Base-by-base conservation (phyloP, 2,329 filamentous ascomycete species). In the Penicillium sp. region DNA sequence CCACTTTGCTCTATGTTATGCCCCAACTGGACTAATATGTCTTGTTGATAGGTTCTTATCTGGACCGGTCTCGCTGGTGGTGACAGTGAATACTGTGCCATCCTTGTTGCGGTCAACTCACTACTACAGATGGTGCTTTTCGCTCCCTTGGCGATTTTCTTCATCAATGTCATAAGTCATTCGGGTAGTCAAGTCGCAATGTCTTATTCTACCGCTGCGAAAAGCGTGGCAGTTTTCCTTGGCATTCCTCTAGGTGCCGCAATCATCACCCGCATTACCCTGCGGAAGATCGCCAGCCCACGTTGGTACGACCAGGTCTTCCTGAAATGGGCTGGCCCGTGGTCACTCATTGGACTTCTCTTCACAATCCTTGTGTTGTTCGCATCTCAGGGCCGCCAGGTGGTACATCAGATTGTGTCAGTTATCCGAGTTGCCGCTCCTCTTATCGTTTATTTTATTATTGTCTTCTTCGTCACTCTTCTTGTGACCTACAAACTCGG, bases 321-420 rank as follows among this genome's bases (percentile, higher is more conserved):
- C 17, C 22, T 96, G 17, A 86, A 84, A 38, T 88, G 85, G 72
- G 81, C 87, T 1, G 85, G 87, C 0, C 93, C 92, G 0, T 89
- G 87, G 83, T 94, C 91, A 0, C 83, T 96, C 1, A 86, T 96
- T 66, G 93, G 92, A 0, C 83, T 97, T 2, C 80, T 97, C 0
- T 96, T 93, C 80, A 96, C 92, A 0, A 95, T 97, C 68, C 77
- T 95, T 6, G 88, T 96, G 0, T 83, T 97, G 1, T 96, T 97
- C 73, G 92, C 91, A 0, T 91, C 89, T 0, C 92, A 96, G 73
- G 92, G 92, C 2, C 79, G 80, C 22, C 87, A 88, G 54, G 91
- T 95, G 1, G 89, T 94, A 0, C 86, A 91, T 67, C 91, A 96
- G 76, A 91, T 96, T 63, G 89, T 93, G 0, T 89, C 90, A 0